A percentile compares a stretch with the other conserved stretches of the same genome.
phyloP scores from a whole-genome alignment of 345 rosid species.

The Raphanus sativus region DNA sequence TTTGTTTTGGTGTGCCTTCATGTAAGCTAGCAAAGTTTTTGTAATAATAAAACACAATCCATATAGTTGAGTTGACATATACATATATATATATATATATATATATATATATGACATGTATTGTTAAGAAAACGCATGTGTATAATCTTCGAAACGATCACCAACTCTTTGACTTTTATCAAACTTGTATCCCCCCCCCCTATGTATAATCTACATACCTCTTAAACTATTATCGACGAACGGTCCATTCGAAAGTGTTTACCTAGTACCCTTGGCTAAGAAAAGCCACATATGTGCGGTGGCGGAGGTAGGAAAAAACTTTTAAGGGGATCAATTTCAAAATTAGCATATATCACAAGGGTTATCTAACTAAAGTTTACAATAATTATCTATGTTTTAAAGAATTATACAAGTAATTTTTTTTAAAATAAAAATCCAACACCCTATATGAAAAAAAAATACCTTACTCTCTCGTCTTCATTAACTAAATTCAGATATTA shows the following conservation, averaged over 20 bases:
- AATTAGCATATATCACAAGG: too few species aligned
- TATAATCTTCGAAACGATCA: not conserved
- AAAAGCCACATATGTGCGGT: not conserved
- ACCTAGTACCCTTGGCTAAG: not conserved
- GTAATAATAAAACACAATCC: not conserved
- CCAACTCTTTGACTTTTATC: not conserved
- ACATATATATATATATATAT: too few species aligned
- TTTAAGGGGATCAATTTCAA: too few species aligned
- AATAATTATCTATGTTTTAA: too few species aligned
- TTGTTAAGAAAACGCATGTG: not conserved
- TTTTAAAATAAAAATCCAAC: too few species aligned
- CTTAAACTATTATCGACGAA: too few species aligned
- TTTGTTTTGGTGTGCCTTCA: not conserved
- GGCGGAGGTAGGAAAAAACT: too few species aligned
- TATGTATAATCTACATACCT: not conserved
- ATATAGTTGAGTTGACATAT: not conserved
- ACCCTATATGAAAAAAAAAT: too few species aligned
- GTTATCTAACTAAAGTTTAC: too few species aligned
- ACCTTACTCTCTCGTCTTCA: not conserved
- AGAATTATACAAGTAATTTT: too few species aligned
- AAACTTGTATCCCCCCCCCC: not conserved
- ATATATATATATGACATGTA: not conserved
- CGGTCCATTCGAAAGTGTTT: not conserved
- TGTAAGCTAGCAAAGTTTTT: not conserved
- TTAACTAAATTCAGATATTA: not conserved